Evolutionary conservation across 1,284 basidiomycete species (phyloP), one percentile per base, ranked within the genome.

Genomic region (Exobasidium cylindrosporum): DNA sequence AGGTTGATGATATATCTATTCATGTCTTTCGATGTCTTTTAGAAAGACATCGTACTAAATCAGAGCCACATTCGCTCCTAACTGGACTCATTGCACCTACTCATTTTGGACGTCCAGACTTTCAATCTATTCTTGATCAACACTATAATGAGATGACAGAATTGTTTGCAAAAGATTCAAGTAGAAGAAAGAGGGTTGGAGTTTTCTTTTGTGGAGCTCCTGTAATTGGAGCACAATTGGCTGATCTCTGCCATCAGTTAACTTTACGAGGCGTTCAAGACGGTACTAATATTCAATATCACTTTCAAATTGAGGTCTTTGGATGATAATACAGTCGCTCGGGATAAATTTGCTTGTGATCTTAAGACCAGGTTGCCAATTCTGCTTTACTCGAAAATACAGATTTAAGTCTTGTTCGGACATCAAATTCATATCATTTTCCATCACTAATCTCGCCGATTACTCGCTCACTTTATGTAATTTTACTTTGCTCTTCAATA

Each of bases 171-270:
- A 14, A 23, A 5, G 11, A 46, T 46, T 43, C 21, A 23, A 56
- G 29, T 21, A 35, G 35, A 28, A 28, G 29, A 11, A 45, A 45
- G 31, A 30, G 56, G n/a, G 30, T 57, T 17, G 60, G 60, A 29
- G 60, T 61, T 7, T 55, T 61, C 53, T 61, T 61, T 46, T 61
- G 60, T 26, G 60, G 60, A 10, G 13, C 60, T 31, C 52, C 60
- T 13, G 30, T 28, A 3, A 32, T 61, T 21, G 60, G 52, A 3
- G 23, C 29, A 14, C 10, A 45, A 31, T 24, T 61, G 17, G 52
- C 52, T 0, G 60, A 61, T 24, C 53, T 43, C 10, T 56, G 53
- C 7, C 3, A n/a, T 31, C 5, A 46, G 23, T 30, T 57, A 7
- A 61, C 53, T 0, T 24, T 49, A 2, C 23, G 17, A 31, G 44